Evolutionary conservation across 257 asterid species (phyloP), one percentile per base, ranked within the genome.

Genomic region (Solanum ossicruentum): DNA sequence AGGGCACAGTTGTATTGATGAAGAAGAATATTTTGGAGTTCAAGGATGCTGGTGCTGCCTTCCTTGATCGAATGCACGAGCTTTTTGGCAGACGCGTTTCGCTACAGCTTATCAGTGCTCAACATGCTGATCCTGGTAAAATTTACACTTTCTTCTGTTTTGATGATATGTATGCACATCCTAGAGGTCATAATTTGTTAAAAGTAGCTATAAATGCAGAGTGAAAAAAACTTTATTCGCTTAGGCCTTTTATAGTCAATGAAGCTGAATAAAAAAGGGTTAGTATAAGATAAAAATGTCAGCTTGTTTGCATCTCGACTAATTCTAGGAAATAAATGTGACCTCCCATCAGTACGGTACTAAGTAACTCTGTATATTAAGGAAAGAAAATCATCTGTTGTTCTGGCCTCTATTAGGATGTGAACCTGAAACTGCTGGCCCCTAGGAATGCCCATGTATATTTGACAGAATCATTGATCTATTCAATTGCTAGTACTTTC

Each of bases 101-200:
- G 0, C 70, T 96, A 5, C 97, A 92, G 92, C 97, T 96, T 47
- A 82, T 96, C 86, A 93, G 97, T 66, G 82, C 94, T 26, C 88
- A 60, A 10, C 86, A 81, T 60, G 41, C 72, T 69, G 89, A 93
- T 12, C 90, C 92, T 55, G 93, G 97, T 93, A 65, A n/a, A n/a
- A 78, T 16, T 8, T 26, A 51, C 47, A 8, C 13, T 16, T 5
- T 51, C 41, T 36, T 49, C 32, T 72, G 6, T 11, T 72, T n/a
- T 72, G 16, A n/a, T 72, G 12, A 43, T 72, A 41, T 41, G 8
- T 41, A 13, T 26, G 56, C 12, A 10, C 26, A 57, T 57, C n/a
- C 45, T 65, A 65, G n/a, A 6, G 45, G n/a, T 65, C n/a, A 65
- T 45, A 26, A 26, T 26, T 26, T 26, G 28, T 26, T 26, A 26